These are phyloP conservation scores for Piedraia hortae DNA, from an alignment of 2,329 filamentous ascomycete genomes.

Conservation along the genomic window DNA sequence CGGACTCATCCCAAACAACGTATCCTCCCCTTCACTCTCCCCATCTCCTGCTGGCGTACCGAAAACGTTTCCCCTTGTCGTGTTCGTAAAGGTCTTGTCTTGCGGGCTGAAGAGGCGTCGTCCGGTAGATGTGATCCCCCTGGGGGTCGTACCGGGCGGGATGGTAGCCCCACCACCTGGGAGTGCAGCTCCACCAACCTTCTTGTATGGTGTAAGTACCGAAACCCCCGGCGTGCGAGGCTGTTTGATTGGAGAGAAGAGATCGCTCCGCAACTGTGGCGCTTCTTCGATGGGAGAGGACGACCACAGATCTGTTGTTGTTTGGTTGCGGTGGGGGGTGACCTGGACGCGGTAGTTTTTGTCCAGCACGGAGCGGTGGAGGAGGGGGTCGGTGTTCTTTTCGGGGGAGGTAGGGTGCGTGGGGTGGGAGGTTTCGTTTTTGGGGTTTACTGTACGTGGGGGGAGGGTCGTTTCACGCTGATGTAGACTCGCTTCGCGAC, in stretches of 20 bases:
- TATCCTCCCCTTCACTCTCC: conserved; percentile 28
- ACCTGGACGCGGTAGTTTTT: conserved; percentile 87
- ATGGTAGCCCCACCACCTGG: conserved; percentile 4
- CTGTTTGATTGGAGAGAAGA: conserved; percentile 27
- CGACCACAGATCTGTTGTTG: conserved; percentile 7
- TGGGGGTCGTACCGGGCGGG: conserved; percentile 3
- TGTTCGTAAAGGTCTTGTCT: conserved; percentile 7
- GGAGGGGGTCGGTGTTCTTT: conserved; percentile 40
- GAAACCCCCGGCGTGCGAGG: conserved; percentile 60
- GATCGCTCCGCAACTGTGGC: conserved; percentile 58
- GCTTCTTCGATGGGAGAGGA: conserved; percentile 42
- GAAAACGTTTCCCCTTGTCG: conserved; percentile 5
- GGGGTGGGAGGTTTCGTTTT: neutral
- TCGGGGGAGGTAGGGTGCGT: conserved; percentile 25
- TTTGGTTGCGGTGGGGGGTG: conserved; percentile 36
- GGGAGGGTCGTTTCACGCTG: conserved; percentile 3
- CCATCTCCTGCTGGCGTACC: conserved; percentile 1
- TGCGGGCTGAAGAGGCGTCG: conserved; percentile 11
- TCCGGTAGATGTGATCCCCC: conserved; percentile 12
- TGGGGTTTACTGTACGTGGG: conserved; percentile 5
- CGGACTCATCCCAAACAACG: conserved; percentile 34
- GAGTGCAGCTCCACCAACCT: conserved; percentile 4
- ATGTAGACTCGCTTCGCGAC: neutral
- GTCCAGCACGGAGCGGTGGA: conserved; percentile 64
- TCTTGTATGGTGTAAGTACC: conserved; percentile 54